Evolutionary conservation across 257 asterid species (phyloP), one percentile per base, ranked within the genome.

Genomic region (Linaria vulgaris): DNA sequence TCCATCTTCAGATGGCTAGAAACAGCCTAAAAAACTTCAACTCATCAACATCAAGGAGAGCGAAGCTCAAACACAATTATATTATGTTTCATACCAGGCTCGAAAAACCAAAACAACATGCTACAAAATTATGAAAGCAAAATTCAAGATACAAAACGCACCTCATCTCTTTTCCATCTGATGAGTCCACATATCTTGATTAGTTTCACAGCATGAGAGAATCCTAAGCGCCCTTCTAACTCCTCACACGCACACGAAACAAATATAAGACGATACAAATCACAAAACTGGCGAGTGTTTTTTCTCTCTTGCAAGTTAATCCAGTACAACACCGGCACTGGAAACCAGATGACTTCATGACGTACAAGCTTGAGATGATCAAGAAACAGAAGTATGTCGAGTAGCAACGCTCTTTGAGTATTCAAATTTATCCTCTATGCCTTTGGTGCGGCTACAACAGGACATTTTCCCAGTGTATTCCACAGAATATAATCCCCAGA

Each of bases 401-500:
- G 58, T 49, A 23, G 37, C 45, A 37, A 34, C 16, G 44, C 53
- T 22, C 17, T 27, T 50, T 30, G 34, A 46, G 71, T 60, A 55
- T 45, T 61, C 53, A 12, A 7, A 46, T 53, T 49, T 9, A 34
- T 24, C 70, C 17, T 70, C 78, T 79, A 83, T 0, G 67, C 79
- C 69, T 83, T 61, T 47, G 95, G 87, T 61, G 86, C 79, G 69
- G 94, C 89, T 22, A 86, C 85, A 66, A 87, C 85, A 0, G 98
- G 98, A 59, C 97, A 88, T 73, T 81, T 83, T 50, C 98, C 98
- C 75, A 92, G 56, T 24, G 98, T 92, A 70, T 87, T 92, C 97
- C 98, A 89, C 72, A 92, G 73, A 59, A 89, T 83, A 71, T 92
- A 92, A 54, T 92, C 97, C 70, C 98, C 98, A 16, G 98, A 85